Evolutionary conservation across 1,139 yeast genomes (phyloP), one percentile per base, ranked within the genome.

Genomic region (Magnusiomyces paraingens): DNA sequence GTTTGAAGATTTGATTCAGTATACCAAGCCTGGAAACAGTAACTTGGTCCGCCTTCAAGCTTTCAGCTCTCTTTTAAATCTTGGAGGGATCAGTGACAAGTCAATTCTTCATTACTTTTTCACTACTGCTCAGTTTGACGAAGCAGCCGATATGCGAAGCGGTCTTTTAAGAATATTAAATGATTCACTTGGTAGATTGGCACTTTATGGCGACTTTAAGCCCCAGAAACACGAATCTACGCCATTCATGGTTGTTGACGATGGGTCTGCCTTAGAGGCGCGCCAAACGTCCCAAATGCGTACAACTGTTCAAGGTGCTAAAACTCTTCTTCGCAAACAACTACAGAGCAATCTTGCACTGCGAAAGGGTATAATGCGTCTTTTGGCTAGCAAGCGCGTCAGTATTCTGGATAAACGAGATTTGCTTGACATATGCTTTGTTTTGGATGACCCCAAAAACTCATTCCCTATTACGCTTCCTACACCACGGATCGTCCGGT

Each of bases 81-180:
- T 88, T 40, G 97, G 97, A 11, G 97, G 94, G 0, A 71, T 90
- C 57, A 83, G 82, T 56, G 86, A 87, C 63, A 68, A 73, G 15
- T 73, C 76, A 22, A 74, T 89, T 3, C 65, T 89, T 59, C 73
- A 77, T 32, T 87, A 87, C 63, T 80, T 83, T 57, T 79, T 87
- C 61, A 75, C 80, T 49, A 71, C 81, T 0, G 70, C 84, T 49
- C 74, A 82, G 45, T 72, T 84, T 50, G 90, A 84, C 49, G 73
- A 74, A 2, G 78, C 84, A 2, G 71, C 79, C 0, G 75, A 74
- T 51, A 72, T 88, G 49, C 77, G 82, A 51, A 71, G 74, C 21
- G 75, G 78, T 15, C 64, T 88, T 55, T 68, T 83, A 2, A 71
- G 70, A 3, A 69, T 73, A 0, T 73, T 91, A 18, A 65, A 76